Conservation (phyloP, 2,329 filamentous ascomycete genomes). For the Escovopsis sp. region DNA sequence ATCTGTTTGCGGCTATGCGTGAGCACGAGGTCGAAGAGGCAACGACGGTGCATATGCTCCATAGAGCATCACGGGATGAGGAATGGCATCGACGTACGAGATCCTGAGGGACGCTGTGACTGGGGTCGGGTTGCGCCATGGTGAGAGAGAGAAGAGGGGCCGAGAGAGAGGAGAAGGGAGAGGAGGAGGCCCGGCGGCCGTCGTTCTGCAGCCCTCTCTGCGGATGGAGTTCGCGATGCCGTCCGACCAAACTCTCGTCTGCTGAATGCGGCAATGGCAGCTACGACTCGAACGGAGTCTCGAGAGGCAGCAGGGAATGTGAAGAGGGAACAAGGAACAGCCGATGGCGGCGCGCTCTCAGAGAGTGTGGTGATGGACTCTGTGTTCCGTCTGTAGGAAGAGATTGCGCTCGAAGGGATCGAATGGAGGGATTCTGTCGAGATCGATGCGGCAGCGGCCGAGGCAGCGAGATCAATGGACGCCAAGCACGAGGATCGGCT, state of each 20-base stretch:
- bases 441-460: too few relatives aligned
- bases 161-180: too few relatives aligned
- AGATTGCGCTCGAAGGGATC: too few relatives aligned
- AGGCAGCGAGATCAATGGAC: too few relatives aligned
- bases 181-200: not conserved
- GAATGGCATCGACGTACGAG: conserved; percentile 17
- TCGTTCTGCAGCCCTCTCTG: not conserved
- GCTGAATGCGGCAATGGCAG: too few relatives aligned
- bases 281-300: too few relatives aligned
- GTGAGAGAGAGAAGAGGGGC: conserved; percentile 7
- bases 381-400: too few relatives aligned
- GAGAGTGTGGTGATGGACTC: too few relatives aligned
- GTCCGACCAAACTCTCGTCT: not conserved
- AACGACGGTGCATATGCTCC: too few relatives aligned
- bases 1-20: conserved; percentile 44
- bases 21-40: conserved; percentile 8
- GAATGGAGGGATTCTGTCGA: too few relatives aligned
- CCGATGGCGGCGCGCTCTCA: too few relatives aligned
- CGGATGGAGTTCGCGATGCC: conserved; percentile 1
- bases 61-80: not conserved
- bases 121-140: conserved; percentile 27
- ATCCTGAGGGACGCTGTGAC: conserved; percentile 26
- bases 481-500: too few relatives aligned
- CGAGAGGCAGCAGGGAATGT: conserved; percentile 1
- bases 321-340: conserved; percentile 2